Percentiles rank a stretch among this genome's conserved stretches.
phyloP scores from a whole-genome alignment of 306 rosid genomes.

The Malus fusca region DNA sequence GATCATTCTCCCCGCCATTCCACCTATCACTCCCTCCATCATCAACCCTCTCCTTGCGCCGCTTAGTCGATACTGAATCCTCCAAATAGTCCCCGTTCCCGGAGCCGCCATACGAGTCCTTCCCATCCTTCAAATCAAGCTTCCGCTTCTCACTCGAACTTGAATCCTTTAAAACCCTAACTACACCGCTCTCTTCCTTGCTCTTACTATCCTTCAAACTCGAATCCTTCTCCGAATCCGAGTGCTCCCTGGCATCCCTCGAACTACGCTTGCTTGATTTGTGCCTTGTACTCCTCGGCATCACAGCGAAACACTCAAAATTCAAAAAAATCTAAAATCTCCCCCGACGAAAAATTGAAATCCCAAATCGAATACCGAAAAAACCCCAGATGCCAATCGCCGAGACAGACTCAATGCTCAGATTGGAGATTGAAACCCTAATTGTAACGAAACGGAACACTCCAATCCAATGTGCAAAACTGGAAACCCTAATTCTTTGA shows the following conservation, averaged over 20 bases:
- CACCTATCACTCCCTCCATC: slow-evolving; percentile 79
- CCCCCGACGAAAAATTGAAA: background rate
- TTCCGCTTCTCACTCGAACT: slow-evolving; percentile 69
- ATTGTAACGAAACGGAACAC: background rate
- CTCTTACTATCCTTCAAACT: slow-evolving; percentile 67
- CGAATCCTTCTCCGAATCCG: slow-evolving; percentile 88
- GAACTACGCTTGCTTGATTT: slow-evolving; percentile 91
- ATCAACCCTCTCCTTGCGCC: slow-evolving; percentile 59
- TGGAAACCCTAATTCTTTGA: slow-evolving; percentile 4
- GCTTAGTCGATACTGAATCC: slow-evolving; percentile 68
- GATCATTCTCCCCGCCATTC: slow-evolving; percentile 79
- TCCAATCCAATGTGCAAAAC: background rate
- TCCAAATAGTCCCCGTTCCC: slow-evolving; percentile 65
- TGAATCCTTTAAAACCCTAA: slow-evolving; percentile 58
- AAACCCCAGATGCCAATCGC: slow-evolving; percentile 29
- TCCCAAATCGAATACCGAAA: slow-evolving; percentile 3
- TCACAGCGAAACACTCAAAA: slow-evolving; percentile 33
- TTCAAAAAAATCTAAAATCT: background rate
- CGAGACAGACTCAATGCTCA: slow-evolving; percentile 7
- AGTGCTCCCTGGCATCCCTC: slow-evolving; percentile 67
- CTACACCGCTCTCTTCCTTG: slow-evolving; percentile 51
- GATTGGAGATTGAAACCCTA: slow-evolving; percentile 37
- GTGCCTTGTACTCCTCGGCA: slow-evolving; percentile 96
- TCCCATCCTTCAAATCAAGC: slow-evolving; percentile 64
- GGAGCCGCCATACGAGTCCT: slow-evolving; percentile 32